Conservation (phyloP, 148 eudicot genomes). For the Silene latifolia region DNA sequence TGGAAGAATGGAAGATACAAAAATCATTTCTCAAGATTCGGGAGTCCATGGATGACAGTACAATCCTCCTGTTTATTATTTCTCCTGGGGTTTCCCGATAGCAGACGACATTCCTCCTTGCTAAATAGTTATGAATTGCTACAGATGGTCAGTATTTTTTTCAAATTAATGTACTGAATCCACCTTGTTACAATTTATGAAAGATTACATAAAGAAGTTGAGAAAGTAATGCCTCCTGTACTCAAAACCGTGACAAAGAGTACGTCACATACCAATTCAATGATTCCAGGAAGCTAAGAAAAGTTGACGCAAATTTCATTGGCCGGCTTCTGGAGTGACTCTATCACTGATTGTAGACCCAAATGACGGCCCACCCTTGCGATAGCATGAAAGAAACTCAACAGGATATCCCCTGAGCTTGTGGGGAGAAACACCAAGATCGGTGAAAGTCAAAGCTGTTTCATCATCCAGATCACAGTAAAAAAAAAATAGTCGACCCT, state of each 20-base stretch:
- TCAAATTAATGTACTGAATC: slow-evolving; percentile 22
- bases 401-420: slow-evolving; percentile 93
- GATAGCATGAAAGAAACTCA: slow-evolving; percentile 72
- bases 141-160: slow-evolving; percentile 24
- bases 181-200: slow-evolving; percentile 13
- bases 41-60: slow-evolving; percentile 24
- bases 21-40: slow-evolving; percentile 17
- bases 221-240: slow-evolving; percentile 11
- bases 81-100: slow-evolving; percentile 13
- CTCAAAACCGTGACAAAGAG: slow-evolving; percentile 14
- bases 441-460: slow-evolving; percentile 75
- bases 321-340: slow-evolving; percentile 47
- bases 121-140: slow-evolving; percentile 12
- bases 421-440: slow-evolving; percentile 72
- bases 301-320: slow-evolving; percentile 19
- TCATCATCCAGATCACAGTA: slow-evolving; percentile 9
- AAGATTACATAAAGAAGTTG: slow-evolving; percentile 6
- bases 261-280: slow-evolving; percentile 30
- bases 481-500: slow-evolving; percentile 7
- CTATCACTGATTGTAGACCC: slow-evolving; percentile 91
- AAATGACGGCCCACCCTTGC: slow-evolving; percentile 87
- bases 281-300: slow-evolving; percentile 22
- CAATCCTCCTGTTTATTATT: slow-evolving; percentile 26
- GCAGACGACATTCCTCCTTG: slow-evolving; percentile 8
- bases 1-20: slow-evolving; percentile 20